phyloP scores from a whole-genome alignment of 257 asterid species.

The Orobanche coerulescens region DNA sequence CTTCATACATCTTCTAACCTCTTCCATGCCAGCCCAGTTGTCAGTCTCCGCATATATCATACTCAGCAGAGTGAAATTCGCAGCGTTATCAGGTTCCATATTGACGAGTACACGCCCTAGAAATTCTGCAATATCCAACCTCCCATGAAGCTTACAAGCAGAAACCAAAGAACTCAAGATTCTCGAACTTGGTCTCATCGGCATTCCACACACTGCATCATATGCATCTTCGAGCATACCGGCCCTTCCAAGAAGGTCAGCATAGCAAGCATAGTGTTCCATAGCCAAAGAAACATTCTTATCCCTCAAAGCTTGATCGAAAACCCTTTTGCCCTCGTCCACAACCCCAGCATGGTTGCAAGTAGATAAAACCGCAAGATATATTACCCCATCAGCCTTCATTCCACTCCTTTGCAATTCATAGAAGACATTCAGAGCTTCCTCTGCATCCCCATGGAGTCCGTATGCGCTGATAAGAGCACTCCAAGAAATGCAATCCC shows the following conservation, averaged over 20 bases:
- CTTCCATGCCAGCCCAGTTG: conserved; percentile 58
- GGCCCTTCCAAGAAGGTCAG: conserved; percentile 70
- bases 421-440: conserved; percentile 40
- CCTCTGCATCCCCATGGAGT: conserved; percentile 42
- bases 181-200: conserved; percentile 26
- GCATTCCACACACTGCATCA: conserved; percentile 39
- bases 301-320: conserved; percentile 33
- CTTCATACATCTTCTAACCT: conserved; percentile 43
- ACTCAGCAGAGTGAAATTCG: conserved; percentile 44
- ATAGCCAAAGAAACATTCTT: conserved; percentile 20
- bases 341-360: conserved; percentile 60
- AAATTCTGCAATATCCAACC: conserved; percentile 48
- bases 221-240: conserved; percentile 55
- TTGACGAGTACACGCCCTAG: conserved; percentile 38
- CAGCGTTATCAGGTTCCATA: conserved; percentile 62
- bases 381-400: conserved; percentile 37
- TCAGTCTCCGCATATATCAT: conserved; percentile 53
- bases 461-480: conserved; percentile 50
- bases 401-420: conserved; percentile 45
- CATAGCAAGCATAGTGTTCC: conserved; percentile 60
- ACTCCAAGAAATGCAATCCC: conserved; percentile 65
- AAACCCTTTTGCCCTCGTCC: conserved; percentile 44
- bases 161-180: conserved; percentile 50
- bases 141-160: conserved; percentile 56
- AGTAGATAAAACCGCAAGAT: conserved; percentile 48